phyloP scores from a whole-genome alignment of 371 early-diverging fungal genomes.

The Phascolomyces articulosus region DNA sequence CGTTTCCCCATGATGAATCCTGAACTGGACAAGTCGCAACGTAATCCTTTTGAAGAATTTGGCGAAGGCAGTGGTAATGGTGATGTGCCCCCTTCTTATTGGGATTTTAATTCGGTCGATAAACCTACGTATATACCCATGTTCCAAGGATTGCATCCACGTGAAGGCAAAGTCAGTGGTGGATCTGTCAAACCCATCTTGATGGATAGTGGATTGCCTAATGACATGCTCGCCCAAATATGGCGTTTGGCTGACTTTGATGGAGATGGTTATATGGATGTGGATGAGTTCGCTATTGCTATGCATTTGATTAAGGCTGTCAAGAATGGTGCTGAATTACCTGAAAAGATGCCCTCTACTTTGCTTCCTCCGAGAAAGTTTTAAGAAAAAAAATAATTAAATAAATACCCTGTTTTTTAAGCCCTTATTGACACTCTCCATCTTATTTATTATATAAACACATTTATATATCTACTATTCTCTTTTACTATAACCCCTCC shows the following conservation, averaged over 20 bases:
- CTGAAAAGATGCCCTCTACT: slow-evolving; percentile 54
- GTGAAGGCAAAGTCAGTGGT: slow-evolving; percentile 68
- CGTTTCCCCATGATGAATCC: slow-evolving; percentile 62
- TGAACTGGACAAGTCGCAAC: slow-evolving; percentile 41
- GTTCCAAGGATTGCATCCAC: slow-evolving; percentile 56
- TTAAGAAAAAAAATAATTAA: slow-evolving; percentile 14
- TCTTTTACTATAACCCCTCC: too few species aligned
- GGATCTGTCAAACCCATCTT: slow-evolving; percentile 60
- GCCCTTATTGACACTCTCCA: not conserved
- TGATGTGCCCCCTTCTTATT: slow-evolving; percentile 58
- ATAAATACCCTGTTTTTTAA: not conserved
- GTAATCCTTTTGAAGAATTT: slow-evolving; percentile 57
- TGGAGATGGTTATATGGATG: slow-evolving; percentile 70
- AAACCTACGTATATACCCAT: slow-evolving; percentile 41
- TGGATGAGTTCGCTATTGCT: slow-evolving; percentile 72
- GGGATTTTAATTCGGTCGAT: slow-evolving; percentile 63
- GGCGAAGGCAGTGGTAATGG: slow-evolving; percentile 14
- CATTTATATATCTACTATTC: too few species aligned
- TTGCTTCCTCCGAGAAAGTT: slow-evolving; percentile 51
- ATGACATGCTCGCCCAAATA: slow-evolving; percentile 61
- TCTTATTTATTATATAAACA: too few species aligned
- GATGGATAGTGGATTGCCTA: slow-evolving; percentile 63
- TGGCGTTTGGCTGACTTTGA: slow-evolving; percentile 77
- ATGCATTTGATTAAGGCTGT: slow-evolving; percentile 66
- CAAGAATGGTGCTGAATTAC: slow-evolving; percentile 55